Evolutionary conservation across 495 filamentous ascomycete genomes (phyloP), one percentile per base, ranked within the genome.

Genomic region (Aspergillus diversus): DNA sequence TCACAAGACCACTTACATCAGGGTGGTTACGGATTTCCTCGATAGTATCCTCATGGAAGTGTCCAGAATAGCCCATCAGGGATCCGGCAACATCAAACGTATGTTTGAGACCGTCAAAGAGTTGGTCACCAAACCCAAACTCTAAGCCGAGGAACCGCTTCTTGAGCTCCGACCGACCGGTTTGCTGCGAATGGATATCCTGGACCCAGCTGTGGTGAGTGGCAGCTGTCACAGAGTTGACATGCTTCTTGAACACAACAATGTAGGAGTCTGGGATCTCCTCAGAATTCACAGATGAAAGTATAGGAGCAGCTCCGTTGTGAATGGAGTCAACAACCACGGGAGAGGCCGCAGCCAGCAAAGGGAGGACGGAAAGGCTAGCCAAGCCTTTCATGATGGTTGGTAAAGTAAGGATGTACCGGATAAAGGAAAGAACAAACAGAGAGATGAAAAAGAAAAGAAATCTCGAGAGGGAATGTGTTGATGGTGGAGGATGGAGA

Each of bases 171-270:
- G 83, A 83, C 63, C 86, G 87, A 75, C 89, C 81, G 64, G 76
- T 80, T 58, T 87, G 72, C 46, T 78, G 67, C 73, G 67, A 52
- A 67, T 80, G 77, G 69, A 96, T 83, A 78, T 91, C 85, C 81
- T 96, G 87, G 70, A 99, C 89, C 96, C 96, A 99, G 74, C 75
- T 86, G 73, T 97, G 93, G 73, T 99, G 96, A 67, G 83, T 84
- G 31, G 84, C 74, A 12, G 90, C 92, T 56, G 85, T 80, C 17
- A 79, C 78, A 31, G 87, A 76, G 61, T 81, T 81, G 58, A 99
- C 89, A 73, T 97, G 92, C 76, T 94, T 90, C 88, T 99, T 98
- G 86, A 99, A 97, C 66, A 96, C 92, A 78, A 99, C 80, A 78
- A 99, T 97, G 77, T 98, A 99, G 43, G 91, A 92, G 80, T 97